phyloP scores from a whole-genome alignment of 2,329 filamentous ascomycete genomes.

The Gnomoniopsis sp. region DNA sequence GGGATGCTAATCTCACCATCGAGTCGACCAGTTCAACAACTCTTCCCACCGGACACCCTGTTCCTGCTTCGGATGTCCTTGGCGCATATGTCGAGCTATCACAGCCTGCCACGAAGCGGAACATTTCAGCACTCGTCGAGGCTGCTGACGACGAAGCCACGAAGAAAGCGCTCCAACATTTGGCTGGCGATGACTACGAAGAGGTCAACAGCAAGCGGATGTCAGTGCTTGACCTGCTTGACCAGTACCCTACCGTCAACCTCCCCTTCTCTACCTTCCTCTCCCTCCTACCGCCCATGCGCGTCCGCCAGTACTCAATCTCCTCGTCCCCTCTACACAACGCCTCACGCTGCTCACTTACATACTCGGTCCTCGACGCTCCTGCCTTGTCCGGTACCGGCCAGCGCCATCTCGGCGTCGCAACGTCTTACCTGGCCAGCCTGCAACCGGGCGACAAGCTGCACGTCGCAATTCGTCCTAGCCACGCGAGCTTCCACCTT shows the following conservation, averaged over 20 bases:
- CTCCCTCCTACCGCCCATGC: slow-evolving; percentile 62
- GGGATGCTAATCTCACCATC: slow-evolving; percentile 65
- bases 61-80: slow-evolving; percentile 62
- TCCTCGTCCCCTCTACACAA: slow-evolving; percentile 67
- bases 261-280: slow-evolving; percentile 59
- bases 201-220: slow-evolving; percentile 46
- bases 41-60: slow-evolving; percentile 50
- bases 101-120: slow-evolving; percentile 61
- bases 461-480: slow-evolving; percentile 47
- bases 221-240: slow-evolving; percentile 59
- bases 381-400: slow-evolving; percentile 49
- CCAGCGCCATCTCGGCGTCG: slow-evolving; percentile 50
- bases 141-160: slow-evolving; percentile 44
- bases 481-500: slow-evolving; percentile 43
- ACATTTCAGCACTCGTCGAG: slow-evolving; percentile 45
- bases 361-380: slow-evolving; percentile 62
- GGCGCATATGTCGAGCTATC: slow-evolving; percentile 68
- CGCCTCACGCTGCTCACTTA: slow-evolving; percentile 56
- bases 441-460: slow-evolving; percentile 41
- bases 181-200: slow-evolving; percentile 36
- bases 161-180: slow-evolving; percentile 30
- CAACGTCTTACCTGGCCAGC: slow-evolving; percentile 51
- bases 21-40: slow-evolving; percentile 44
- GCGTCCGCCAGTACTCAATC: slow-evolving; percentile 52
- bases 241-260: slow-evolving; percentile 49